phyloP scores from a whole-genome alignment of 441 rosid genomes.

The Aleurites moluccanus region DNA sequence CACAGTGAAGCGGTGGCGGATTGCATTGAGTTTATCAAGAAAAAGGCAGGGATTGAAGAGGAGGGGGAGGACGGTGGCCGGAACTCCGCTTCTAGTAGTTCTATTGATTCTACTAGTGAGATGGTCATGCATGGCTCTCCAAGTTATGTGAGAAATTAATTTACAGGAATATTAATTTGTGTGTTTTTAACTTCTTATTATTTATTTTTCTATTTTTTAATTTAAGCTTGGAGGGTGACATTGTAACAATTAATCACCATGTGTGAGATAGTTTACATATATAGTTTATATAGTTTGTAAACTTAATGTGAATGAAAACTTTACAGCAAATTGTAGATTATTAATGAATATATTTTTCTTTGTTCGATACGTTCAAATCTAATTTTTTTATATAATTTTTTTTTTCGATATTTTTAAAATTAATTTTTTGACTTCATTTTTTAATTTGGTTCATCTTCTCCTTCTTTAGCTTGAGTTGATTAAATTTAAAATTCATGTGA shows the following conservation, averaged over 20 bases:
- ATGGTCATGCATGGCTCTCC: conserved; percentile 31
- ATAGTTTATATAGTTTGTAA: neutral
- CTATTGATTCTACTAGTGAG: conserved; percentile 26
- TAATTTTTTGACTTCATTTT: too few relatives aligned
- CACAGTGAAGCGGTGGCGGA: conserved; percentile 72
- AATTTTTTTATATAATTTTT: too few relatives aligned
- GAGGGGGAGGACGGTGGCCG: conserved; percentile 7
- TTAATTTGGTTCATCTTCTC: too few relatives aligned
- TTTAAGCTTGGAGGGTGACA: too few relatives aligned
- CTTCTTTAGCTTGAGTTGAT: too few relatives aligned
- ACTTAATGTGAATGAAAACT: neutral
- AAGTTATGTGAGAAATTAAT: conserved; percentile 24
- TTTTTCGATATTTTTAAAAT: too few relatives aligned
- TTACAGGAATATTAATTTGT: neutral
- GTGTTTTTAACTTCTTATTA: neutral
- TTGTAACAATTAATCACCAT: neutral
- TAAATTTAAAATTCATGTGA: too few relatives aligned
- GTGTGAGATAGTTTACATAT: neutral
- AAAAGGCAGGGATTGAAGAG: conserved; percentile 34
- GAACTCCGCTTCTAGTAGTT: conserved; percentile 20
- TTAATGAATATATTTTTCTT: neutral
- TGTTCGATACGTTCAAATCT: too few relatives aligned
- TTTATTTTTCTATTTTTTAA: neutral
- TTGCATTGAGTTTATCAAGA: conserved; percentile 79
- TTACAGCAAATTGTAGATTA: neutral